Percentiles rank a stretch among this genome's conserved stretches.
Conservation (phyloP, 1,284 basidiomycete species). For the Ganoderma leucocontextum region DNA sequence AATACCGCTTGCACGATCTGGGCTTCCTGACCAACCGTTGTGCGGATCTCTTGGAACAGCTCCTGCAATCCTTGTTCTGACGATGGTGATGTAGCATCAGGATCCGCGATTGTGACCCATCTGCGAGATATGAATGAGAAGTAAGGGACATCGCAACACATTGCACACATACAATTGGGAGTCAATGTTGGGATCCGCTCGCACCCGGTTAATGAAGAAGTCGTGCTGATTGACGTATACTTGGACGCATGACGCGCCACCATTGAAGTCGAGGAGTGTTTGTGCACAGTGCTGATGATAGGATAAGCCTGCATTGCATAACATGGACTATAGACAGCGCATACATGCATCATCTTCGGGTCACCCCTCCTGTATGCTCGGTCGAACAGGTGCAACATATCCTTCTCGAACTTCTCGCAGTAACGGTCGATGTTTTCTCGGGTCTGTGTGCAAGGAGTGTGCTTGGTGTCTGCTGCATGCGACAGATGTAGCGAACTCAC, state of each 20-base stretch:
- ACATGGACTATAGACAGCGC: conserved; percentile 1
- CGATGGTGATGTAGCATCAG: conserved; percentile 82
- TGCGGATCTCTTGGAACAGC: conserved; percentile 88
- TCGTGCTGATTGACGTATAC: conserved; percentile 99
- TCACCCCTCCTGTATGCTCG: conserved; percentile 95
- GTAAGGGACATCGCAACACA: conserved; percentile 1
- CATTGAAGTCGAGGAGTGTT: conserved; percentile 97
- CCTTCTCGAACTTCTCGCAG: conserved; percentile 98
- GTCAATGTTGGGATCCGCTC: conserved; percentile 64
- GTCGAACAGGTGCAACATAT: conserved; percentile 97
- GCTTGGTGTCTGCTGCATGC: not conserved
- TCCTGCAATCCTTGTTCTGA: conserved; percentile 83
- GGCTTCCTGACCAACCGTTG: conserved; percentile 93
- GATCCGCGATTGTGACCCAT: conserved; percentile 85
- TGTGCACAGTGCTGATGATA: conserved; percentile 89
- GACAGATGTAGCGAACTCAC: conserved; percentile 49
- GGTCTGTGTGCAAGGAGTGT: conserved; percentile 57
- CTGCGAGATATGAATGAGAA: conserved; percentile 49
- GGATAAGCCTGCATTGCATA: conserved; percentile 9
- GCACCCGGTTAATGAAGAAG: conserved; percentile 94
- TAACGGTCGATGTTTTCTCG: conserved; percentile 93
- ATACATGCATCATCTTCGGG: conserved; percentile 98
- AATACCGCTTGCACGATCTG: conserved; percentile 99
- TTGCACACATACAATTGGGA: conserved; percentile 66
- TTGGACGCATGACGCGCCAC: conserved; percentile 95